phyloP scores from a whole-genome alignment of 306 rosid species.

The Prunus dulcis region DNA sequence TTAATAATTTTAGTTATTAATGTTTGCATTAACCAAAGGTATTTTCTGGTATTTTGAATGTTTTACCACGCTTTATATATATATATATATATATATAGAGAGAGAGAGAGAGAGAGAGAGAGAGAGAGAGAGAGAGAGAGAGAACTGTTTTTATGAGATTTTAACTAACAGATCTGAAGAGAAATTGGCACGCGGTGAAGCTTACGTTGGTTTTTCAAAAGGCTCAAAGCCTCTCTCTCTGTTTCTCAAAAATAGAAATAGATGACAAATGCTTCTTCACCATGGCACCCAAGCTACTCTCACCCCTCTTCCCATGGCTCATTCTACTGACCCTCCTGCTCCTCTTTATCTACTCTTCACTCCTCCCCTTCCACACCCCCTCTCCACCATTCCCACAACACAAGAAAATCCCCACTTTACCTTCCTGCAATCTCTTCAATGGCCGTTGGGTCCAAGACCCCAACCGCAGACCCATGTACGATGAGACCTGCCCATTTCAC shows the following conservation, averaged over 20 bases:
- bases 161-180: too few species aligned
- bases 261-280: background rate
- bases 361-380: slow-evolving; percentile 34
- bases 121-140: too few species aligned
- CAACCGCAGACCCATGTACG: slow-evolving; percentile 57
- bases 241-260: background rate
- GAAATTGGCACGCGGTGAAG: too few species aligned
- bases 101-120: too few species aligned
- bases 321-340: slow-evolving; percentile 46
- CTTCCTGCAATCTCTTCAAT: slow-evolving; percentile 51
- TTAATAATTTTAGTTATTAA: too few species aligned
- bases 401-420: slow-evolving; percentile 14
- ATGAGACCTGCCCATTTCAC: slow-evolving; percentile 77
- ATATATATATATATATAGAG: too few species aligned
- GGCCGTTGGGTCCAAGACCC: slow-evolving; percentile 71
- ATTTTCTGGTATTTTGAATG: too few species aligned
- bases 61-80: too few species aligned
- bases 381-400: slow-evolving; percentile 14
- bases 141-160: too few species aligned
- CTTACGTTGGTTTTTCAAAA: background rate
- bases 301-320: slow-evolving; percentile 60
- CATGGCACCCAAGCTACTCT: slow-evolving; percentile 61
- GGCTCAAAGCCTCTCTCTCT: background rate
- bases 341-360: slow-evolving; percentile 44
- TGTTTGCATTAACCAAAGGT: too few species aligned